Percentiles rank a stretch among this genome's conserved stretches.
These are phyloP conservation scores for Trapa incisa DNA, from an alignment of 345 rosid genomes.

Conservation along the genomic window DNA sequence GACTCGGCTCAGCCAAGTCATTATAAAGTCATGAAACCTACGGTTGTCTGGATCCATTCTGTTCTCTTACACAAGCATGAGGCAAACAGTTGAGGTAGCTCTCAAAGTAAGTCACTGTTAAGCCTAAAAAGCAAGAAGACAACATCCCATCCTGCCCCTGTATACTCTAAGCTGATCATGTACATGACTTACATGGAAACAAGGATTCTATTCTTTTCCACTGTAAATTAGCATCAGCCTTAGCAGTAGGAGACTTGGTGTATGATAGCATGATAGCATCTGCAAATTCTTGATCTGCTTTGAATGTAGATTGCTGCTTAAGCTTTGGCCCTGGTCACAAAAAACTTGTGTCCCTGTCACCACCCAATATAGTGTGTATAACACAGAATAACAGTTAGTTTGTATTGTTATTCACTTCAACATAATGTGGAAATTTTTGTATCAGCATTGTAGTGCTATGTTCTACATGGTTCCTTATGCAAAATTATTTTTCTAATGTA, in stretches of 20 bases:
- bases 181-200: background rate
- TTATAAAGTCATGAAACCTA: slow-evolving; percentile 20
- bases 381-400: background rate
- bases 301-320: background rate
- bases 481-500: too few species aligned
- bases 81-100: background rate
- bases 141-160: background rate
- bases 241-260: background rate
- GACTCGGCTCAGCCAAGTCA: slow-evolving; percentile 32
- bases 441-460: too few species aligned
- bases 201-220: background rate
- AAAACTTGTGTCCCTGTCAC: background rate
- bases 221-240: background rate
- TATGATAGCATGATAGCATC: background rate
- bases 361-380: background rate
- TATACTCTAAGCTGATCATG: background rate
- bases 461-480: too few species aligned
- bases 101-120: background rate
- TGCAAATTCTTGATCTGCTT: background rate
- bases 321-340: background rate
- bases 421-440: background rate
- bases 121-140: background rate
- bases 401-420: background rate
- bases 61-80: background rate
- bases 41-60: background rate